Base-by-base conservation (phyloP, 1,284 basidiomycete genomes). In the Moniliella sp. region DNA sequence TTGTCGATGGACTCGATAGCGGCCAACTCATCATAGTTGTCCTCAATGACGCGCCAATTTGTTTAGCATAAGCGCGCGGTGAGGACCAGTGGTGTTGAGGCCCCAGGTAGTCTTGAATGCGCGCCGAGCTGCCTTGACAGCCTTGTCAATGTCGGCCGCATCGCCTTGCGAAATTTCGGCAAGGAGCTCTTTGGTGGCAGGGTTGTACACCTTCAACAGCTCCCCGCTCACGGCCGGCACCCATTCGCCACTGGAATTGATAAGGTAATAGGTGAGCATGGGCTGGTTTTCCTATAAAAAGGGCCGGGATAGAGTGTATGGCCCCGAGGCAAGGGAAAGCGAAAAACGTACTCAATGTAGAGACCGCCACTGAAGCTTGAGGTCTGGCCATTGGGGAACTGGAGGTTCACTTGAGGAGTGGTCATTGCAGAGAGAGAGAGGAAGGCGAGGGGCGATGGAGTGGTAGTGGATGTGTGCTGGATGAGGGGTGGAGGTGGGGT, bases 21-120 rank as follows among this genome's bases (percentile, higher is more conserved):
- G 30, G 56, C 50, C 37, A 86, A 65, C 55, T 76, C 75, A 42
- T 78, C 76, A 33, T 61, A 50, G 65, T 79, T 61, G 43, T 67
- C 56, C 55, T 80, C 75, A 65, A 88, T 75, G 27, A 78, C 64
- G 25, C 70, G 75, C 79, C 45, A 86, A 70, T 57, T 75, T 75
- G 31, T 64, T 57, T 32, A 66, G 50, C 30, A 76, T 64, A 46
- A 68, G 67, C 16, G 73, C 73, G 36, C 82, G 75, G 43, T 67
- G 50, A 25, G 64, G 54, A 19, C 76, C 78, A 16, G 75, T 66
- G n/a, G 25, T 36, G 27, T 48, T 52, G 32, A 43, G 37, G 26
- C 49, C 51, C 51, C 51, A 54, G 4, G 31, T 25, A 25, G 36
- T 48, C 18, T 54, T 40, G 41, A 41, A 51, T 5, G 48, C 46